Evolutionary conservation across 148 eudicot species (phyloP), one percentile per base, ranked within the genome.

Genomic region (Rhododendron vialii): DNA sequence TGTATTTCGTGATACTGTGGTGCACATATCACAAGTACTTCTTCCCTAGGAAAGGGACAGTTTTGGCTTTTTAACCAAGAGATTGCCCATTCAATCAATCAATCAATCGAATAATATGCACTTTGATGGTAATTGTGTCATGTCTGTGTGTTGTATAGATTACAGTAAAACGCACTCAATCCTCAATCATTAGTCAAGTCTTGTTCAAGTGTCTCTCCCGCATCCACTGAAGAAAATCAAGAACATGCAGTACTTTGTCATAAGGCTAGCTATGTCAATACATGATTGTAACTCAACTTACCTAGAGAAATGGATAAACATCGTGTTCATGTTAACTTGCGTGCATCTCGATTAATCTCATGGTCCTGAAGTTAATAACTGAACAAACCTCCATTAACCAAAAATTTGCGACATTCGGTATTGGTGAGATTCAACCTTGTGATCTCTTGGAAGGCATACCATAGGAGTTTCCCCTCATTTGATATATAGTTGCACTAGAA

Each of bases 361-460:
- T 47, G 11, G 0, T 1, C 0, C 2, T 47, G 2, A 47, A 47
- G 11, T 47, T 47, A 47, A 47, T 47, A 0, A 47, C 0, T 8
- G 0, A 0, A 9, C 50, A 47, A 47, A 47, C 12, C 0, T 47
- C 0, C 45, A 41, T 1, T 47, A 47, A 9, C 11, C 50, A 8
- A 47, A 9, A 47, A 0, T 47, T 47, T 47, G 50, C 2, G 11
- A 47, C 50, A 0, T 7, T 47, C 50, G 2, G 50, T 47, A 9
- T 41, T 47, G 50, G 11, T 47, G 50, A 47, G 9, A 47, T 47
- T 47, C 50, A 47, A 47, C 11, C 50, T 50, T 12, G 14, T 12
- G 55, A 50, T 13, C 3, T 50, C 17, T 11, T 50, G 3, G 3
- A 50, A 12, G 55, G 9, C 17, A 50, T 12, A 50, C 13, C 12